Base-by-base conservation (phyloP, 371 early-diverging fungal species). In the Mucor saturninus region DNA sequence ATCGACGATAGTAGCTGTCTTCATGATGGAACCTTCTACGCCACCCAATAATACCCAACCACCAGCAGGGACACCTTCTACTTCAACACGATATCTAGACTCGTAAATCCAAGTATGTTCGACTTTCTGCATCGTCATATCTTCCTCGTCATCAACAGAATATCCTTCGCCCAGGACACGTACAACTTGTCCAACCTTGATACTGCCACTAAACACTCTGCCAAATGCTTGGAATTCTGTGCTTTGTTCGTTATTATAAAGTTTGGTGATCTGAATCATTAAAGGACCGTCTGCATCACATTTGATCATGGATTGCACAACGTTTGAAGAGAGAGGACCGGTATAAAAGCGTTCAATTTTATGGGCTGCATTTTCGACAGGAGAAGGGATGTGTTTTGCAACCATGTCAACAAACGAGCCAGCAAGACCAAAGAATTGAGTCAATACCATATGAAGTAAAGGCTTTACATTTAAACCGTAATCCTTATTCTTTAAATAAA, bases 61-160 rank as follows among this genome's bases (percentile, higher is more conserved):
- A 51, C 99, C 99, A 2, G 93, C 93, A 7, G 88, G 81, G 0
- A 92, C 87, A 15, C 83, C 83, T 28, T 89, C 87, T 10, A 96
- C 91, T 30, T 88, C 87, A 39, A 98, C 83, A 54, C 89, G 91
- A 83, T 97, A 95, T 62, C 84, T 77, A 13, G 96, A 91, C 74
- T 96, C 92, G 69, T 84, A 93, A 11, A 98, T 67, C 77, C 89
- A 90, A 0, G 92, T 76, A 39, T 85, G 81, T 6, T 78, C 73
- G 0, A 98, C 95, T 26, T 86, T 88, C 61, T 93, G 91, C 54
- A 91, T 78, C 1, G 90, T 86, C 92, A 95, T 94, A 68, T 98
- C 98, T 76, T 98, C 99, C 64, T 97, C 96, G 73, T 98, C 97
- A 39, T 95, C 95, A 0, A 90, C 78, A 1, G 93, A 83, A 69